Base-by-base conservation (phyloP, 192 early-diverging fungal genomes). In the Backusella sp. region DNA sequence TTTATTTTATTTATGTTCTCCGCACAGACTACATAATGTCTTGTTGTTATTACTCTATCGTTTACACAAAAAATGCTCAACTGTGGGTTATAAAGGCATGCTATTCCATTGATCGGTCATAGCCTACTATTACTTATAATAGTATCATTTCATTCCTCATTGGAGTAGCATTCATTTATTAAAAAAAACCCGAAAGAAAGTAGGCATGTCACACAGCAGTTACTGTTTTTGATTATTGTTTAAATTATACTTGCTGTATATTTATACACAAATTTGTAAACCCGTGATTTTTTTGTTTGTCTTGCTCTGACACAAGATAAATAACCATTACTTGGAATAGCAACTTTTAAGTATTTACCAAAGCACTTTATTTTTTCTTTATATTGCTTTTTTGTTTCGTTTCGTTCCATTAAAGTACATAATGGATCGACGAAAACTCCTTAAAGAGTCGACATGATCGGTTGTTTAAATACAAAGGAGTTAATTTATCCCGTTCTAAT, bases 191-290 rank as follows among this genome's bases (percentile, higher is more conserved):
- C 23, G 12, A 11, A 62, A 23, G 56, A 28, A 49, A 28, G 7
- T 23, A 62, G 26, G 5, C 26, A 62, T 23, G 56, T 62, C 56
- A 62, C 56, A 62, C 56, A 62, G 14, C 9, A 28, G 56, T 28
- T 62, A 26, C 56, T 62, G n/a, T 19, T 56, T 56, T 56, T 56
- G 53, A 56, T 21, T 52, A 52, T 52, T 56, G n/a, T 56, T 56
- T 11, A 56, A 56, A 56, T 56, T 56, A 56, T 56, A 56, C 53
- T 56, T 21, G 53, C 26, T 56, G 53, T 56, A 56, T 56, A 56
- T 56, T 56, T 44, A 56, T 56, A 56, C 17, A 56, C 53, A 56
- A n/a, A 56, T 56, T 56, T 44, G 23, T 56, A 56, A 56, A 56
- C 53, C 53, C 53, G 53, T 56, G 52, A 56, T 26, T 59, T 59